Base-by-base conservation (phyloP, 1,139 yeast genomes). In the Lodderomyces metapsilosis region DNA sequence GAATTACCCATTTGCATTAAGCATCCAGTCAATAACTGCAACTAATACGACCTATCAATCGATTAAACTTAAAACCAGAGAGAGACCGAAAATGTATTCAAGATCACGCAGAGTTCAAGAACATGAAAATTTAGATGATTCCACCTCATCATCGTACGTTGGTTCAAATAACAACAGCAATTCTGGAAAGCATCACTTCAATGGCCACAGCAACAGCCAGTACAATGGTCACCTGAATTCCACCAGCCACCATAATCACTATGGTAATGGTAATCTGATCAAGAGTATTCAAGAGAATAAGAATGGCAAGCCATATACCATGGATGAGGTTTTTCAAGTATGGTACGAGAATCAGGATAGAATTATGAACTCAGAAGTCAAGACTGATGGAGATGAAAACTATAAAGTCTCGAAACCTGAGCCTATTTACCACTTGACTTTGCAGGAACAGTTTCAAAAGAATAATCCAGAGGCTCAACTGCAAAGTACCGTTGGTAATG, bases 321-420 rank as follows among this genome's bases (percentile, higher is more conserved):
- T 79, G 58, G 71, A 74, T 27, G 80, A 81, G 48, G 74, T 81
- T 49, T 68, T 81, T 46, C 64, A 70, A 30, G 74, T 80, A 15
- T 81, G 82, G 76, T 60, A 66, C 25, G 64, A 68, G 30, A 67
- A 78, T 60, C 68, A 75, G 43, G 60, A 57, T 49, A 52, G 51
- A 52, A 68, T 59, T 49, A 57, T 62, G 53, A 53, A 46, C 49
- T 47, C 50, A 38, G 36, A 55, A 20, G 49, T 51, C 15, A 64
- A 66, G 17, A 58, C 57, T 11, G 51, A 52, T 16, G 57, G 47
- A 46, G 55, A 52, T 43, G 69, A 59, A 56, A 61, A 56, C 47
- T 71, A 62, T 50, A 65, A 58, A 49, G 56, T 54, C 39, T 40
- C 54, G 11, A 53, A 52, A 21, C 71, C 74, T 6, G 54, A 54